Conservation (phyloP, 352 stramenopile species). For the Phytophthora litchii region DNA sequence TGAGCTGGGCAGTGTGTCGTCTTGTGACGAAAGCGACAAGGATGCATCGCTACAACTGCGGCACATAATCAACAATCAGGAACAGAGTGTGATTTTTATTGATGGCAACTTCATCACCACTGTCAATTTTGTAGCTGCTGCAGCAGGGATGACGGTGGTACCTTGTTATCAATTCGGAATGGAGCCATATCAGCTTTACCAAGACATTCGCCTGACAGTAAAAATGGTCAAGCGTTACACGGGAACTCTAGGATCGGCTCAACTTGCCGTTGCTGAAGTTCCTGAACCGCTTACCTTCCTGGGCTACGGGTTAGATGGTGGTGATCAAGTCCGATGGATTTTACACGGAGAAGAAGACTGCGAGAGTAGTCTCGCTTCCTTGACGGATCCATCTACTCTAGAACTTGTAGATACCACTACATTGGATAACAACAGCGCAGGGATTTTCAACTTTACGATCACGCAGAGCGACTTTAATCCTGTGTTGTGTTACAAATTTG, state of each 20-base stretch:
- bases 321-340: constrained; percentile 67
- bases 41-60: constrained; percentile 37
- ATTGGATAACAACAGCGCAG: constrained; percentile 37
- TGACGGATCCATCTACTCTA: constrained; percentile 36
- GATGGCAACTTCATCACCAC: constrained; percentile 15
- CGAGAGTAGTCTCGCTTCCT: constrained; percentile 49
- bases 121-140: constrained; percentile 45
- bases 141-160: constrained; percentile 45
- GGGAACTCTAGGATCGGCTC: constrained; percentile 46
- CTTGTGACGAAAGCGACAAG: constrained; percentile 42
- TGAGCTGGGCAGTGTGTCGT: constrained; percentile 34
- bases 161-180: constrained; percentile 67
- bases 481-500: constrained; percentile 73
- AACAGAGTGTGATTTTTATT: constrained; percentile 49
- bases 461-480: constrained; percentile 58
- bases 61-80: constrained; percentile 40
- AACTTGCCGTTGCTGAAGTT: constrained; percentile 61
- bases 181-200: constrained; percentile 68
- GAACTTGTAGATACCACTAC: constrained; percentile 42
- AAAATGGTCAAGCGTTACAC: constrained; percentile 62
- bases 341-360: constrained; percentile 54
- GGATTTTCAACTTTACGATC: constrained; percentile 55
- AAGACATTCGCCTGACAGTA: constrained; percentile 44
- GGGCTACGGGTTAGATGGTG: constrained; percentile 45
- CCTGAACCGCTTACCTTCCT: constrained; percentile 64